phyloP scores from a whole-genome alignment of 257 asterid species.

The Forsythia suspensa region DNA sequence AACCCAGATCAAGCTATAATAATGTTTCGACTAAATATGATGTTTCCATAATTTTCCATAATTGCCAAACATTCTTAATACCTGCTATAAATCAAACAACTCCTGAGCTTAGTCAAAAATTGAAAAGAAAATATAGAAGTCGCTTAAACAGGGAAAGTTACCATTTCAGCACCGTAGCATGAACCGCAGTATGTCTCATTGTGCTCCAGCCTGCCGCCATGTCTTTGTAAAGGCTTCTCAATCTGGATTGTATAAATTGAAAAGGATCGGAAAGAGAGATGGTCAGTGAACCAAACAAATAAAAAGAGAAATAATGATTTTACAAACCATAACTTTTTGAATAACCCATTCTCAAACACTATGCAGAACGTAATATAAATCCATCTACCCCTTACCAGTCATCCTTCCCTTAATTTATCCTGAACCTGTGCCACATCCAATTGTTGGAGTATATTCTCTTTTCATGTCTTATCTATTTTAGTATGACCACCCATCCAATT shows the following conservation, averaged over 20 bases:
- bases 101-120: background rate
- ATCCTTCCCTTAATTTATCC: background rate
- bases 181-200: slow-evolving; percentile 96
- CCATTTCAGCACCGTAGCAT: slow-evolving; percentile 97
- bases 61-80: background rate
- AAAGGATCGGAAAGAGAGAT: background rate
- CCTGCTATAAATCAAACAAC: background rate
- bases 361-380: background rate
- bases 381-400: slow-evolving; percentile 1
- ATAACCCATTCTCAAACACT: too few species aligned
- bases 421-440: background rate
- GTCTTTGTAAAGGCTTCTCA: slow-evolving; percentile 95
- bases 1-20: background rate
- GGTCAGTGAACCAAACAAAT: slow-evolving; percentile 15
- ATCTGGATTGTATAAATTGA: slow-evolving; percentile 52
- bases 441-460: background rate
- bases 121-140: slow-evolving; percentile 15
- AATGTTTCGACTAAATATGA: background rate
- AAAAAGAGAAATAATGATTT: slow-evolving; percentile 1
- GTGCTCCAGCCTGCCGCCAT: slow-evolving; percentile 96
- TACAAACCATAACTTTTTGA: background rate
- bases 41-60: background rate
- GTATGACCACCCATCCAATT: background rate
- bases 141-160: slow-evolving; percentile 29
- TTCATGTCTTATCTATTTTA: background rate